Percentiles rank a stretch among this genome's conserved stretches.
phyloP scores from a whole-genome alignment of 352 stramenopile species.

The Phytophthora agathidicida region DNA sequence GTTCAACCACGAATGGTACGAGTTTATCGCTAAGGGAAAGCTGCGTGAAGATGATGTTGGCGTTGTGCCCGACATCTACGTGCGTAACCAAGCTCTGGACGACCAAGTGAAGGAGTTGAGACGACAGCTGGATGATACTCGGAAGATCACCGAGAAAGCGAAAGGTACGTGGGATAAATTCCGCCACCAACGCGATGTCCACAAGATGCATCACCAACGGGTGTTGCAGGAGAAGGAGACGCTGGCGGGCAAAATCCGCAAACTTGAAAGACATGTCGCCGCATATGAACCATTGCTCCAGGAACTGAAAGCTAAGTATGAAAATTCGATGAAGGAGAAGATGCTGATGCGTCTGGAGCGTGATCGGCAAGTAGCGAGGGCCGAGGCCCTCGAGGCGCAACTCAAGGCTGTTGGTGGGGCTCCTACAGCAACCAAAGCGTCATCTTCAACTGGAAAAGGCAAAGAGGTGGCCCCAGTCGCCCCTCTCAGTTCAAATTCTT shows the following conservation, averaged over 20 bases:
- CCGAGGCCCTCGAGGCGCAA: conserved; percentile 90
- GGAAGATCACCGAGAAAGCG: conserved; percentile 89
- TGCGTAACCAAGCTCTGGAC: conserved; percentile 92
- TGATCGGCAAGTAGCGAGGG: conserved; percentile 89
- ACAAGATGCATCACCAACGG: conserved; percentile 96
- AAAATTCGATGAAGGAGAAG: conserved; percentile 97
- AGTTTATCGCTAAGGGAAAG: conserved; percentile 93
- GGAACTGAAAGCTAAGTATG: conserved; percentile 94
- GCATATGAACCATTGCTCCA: conserved; percentile 93
- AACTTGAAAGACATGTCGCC: conserved; percentile 91
- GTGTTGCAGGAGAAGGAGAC: conserved; percentile 96
- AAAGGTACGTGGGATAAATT: conserved; percentile 96
- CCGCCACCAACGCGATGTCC: conserved; percentile 93
- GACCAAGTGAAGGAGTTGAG: conserved; percentile 89
- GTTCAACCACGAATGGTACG: conserved; percentile 98
- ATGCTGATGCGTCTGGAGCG: conserved; percentile 96
- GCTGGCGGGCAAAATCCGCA: conserved; percentile 91
- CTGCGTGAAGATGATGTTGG: conserved; percentile 88
- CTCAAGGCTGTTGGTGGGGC: conserved; percentile 54
- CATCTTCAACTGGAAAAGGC: conserved; percentile 21
- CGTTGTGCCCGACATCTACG: conserved; percentile 95
- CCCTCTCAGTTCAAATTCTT: conserved; percentile 21
- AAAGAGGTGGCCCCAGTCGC: conserved; percentile 33
- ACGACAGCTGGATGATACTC: conserved; percentile 88
- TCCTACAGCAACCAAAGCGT: conserved; percentile 5